phyloP scores from a whole-genome alignment of 352 stramenopile genomes.

The Phytopythium helicoides region DNA sequence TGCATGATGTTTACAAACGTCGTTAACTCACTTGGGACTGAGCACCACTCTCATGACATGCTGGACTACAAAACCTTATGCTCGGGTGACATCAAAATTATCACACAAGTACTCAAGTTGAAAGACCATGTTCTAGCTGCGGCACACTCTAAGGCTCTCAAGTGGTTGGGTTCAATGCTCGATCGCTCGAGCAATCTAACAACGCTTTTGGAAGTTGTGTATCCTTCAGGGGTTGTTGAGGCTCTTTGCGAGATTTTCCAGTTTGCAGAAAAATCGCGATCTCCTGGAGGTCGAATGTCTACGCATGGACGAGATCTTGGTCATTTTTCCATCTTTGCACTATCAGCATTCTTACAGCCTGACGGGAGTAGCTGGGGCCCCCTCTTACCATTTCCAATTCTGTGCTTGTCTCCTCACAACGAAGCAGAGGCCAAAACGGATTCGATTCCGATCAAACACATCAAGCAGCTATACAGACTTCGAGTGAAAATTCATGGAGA shows the following conservation, averaged over 20 bases:
- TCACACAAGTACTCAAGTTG: constrained; percentile 39
- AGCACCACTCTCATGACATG: not conserved
- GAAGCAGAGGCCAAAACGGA: not conserved
- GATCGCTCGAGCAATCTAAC: constrained; percentile 57
- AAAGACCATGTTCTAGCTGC: constrained; percentile 20
- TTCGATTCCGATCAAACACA: not conserved
- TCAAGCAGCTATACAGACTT: constrained; percentile 57
- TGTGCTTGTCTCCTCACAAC: constrained; percentile 23
- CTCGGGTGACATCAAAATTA: constrained; percentile 36
- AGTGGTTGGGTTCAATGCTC: constrained; percentile 79
- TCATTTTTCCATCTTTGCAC: constrained; percentile 59
- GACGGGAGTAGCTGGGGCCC: constrained; percentile 53
- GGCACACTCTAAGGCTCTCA: constrained; percentile 57
- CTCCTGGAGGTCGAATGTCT: constrained; percentile 45
- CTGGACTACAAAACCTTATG: constrained; percentile 49
- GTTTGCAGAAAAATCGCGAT: constrained; percentile 39
- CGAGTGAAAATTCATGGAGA: constrained; percentile 72
- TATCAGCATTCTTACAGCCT: constrained; percentile 71
- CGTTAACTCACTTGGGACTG: constrained; percentile 35
- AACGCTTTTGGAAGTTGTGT: constrained; percentile 52
- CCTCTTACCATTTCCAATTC: constrained; percentile 55
- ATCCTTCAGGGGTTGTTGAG: constrained; percentile 56
- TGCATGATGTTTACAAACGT: constrained; percentile 65
- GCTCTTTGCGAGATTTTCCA: constrained; percentile 58
- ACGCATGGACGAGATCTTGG: constrained; percentile 41